These are phyloP conservation scores for Ophiostoma sp. DNA, from an alignment of 2,329 filamentous ascomycete species.

Conservation along the genomic window DNA sequence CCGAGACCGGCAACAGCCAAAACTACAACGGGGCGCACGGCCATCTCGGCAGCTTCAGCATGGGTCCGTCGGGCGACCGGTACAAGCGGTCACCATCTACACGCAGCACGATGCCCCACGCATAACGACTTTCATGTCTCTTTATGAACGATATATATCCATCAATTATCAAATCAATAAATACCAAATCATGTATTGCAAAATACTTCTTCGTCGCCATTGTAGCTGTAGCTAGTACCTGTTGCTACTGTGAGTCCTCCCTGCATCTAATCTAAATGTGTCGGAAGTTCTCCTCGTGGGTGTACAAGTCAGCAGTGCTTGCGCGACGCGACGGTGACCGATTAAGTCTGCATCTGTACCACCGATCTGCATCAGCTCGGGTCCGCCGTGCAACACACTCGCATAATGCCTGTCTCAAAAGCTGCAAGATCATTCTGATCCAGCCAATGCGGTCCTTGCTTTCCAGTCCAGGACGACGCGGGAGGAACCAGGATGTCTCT, in stretches of 20 bases:
- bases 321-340: neutral
- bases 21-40: neutral
- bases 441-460: neutral
- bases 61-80: neutral
- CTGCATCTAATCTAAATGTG: neutral
- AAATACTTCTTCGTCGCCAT: no score
- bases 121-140: neutral
- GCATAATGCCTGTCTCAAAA: neutral
- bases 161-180: neutral
- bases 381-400: neutral
- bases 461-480: neutral
- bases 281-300: neutral
- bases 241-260: neutral
- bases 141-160: constrained; percentile 1
- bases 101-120: neutral
- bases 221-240: neutral
- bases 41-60: neutral
- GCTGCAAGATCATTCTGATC: neutral
- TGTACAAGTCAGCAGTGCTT: neutral
- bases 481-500: neutral
- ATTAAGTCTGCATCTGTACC: neutral
- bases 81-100: neutral
- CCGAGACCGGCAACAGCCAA: neutral
- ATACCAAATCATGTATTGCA: neutral
- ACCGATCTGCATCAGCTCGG: neutral